Base-by-base conservation (phyloP, 768 basidiomycete genomes). In the Suillus ampliporus region DNA sequence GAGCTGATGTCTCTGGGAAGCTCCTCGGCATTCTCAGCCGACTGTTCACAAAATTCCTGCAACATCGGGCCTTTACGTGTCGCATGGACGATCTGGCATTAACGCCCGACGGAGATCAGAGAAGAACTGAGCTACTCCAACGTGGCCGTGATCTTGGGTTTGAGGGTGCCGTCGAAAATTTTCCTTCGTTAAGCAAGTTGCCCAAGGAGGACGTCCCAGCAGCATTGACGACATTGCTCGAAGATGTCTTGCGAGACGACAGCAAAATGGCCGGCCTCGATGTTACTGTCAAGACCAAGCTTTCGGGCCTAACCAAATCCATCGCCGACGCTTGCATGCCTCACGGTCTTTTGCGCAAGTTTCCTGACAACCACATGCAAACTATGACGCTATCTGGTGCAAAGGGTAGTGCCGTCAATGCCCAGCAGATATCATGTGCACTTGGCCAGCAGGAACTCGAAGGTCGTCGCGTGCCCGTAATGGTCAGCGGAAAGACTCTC, bases 281-380 rank as follows among this genome's bases (percentile, higher is more conserved):
- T 76, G 82, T 94, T 74, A 94, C 92, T 15, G 92, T 95, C 69
- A 95, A 96, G 80, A 88, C 84, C 63, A 92, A 89, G 71, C 81
- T 95, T 61, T 85, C 90, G 47, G 90, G 91, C 73, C 88, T 98
- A 61, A 97, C 95, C 21, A 90, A 93, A 57, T 89, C 92, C 15
- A 92, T 98, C 69, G 92, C 94, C 61, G 91, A 97, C 69, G 84
- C 87, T 6, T 91, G 91, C 72, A 86, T 99, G 68, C 97, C 97
- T 14, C 81, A 85, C 54, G 91, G 91, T 38, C 86, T 99, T 53
- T 83, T 95, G 68, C 94, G 96, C 69, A 89, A 91, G 65, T 99
- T 99, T 82, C 97, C 97, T 46, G 88, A 94, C 72, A 99, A 99
- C 78, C 89, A 99, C 86, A 99, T 99, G 97, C 97, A 99, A 76